These are phyloP conservation scores for Ogataea hybrid DNA, from an alignment of 1,139 yeast species.

Conservation along the genomic window DNA sequence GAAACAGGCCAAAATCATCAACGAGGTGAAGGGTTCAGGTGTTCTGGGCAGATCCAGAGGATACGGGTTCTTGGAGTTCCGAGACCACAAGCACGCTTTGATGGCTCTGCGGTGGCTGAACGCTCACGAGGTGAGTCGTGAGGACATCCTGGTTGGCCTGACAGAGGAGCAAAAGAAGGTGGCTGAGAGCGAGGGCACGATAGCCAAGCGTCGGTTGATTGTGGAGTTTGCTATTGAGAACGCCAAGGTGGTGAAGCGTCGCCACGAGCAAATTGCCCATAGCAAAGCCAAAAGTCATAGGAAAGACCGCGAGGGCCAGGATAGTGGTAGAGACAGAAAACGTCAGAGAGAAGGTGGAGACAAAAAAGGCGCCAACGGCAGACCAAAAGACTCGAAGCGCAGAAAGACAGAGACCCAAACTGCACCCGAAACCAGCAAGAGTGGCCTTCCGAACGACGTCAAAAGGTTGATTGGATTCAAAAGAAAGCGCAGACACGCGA, in stretches of 20 bases:
- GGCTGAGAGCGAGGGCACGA: slow-evolving; percentile 47
- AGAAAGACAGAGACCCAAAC: not conserved
- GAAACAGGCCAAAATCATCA: slow-evolving; percentile 87
- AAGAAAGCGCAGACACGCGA: slow-evolving; percentile 54
- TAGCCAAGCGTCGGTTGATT: slow-evolving; percentile 71
- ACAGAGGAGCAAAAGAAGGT: slow-evolving; percentile 64
- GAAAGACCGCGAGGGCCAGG: slow-evolving; percentile 11
- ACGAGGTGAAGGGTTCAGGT: slow-evolving; percentile 88
- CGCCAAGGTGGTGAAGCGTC: slow-evolving; percentile 87
- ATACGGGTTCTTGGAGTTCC: slow-evolving; percentile 90
- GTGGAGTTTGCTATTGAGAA: slow-evolving; percentile 97
- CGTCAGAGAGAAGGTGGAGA: not conserved
- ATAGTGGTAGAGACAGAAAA: not conserved
- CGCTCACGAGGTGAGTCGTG: slow-evolving; percentile 77
- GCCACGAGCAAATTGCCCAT: slow-evolving; percentile 62
- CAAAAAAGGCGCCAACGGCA: not conserved
- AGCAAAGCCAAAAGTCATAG: slow-evolving; percentile 22
- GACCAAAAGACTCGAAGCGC: not conserved
- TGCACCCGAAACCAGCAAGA: slow-evolving; percentile 4
- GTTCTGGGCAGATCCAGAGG: slow-evolving; percentile 93
- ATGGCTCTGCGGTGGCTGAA: slow-evolving; percentile 98
- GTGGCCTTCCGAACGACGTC: slow-evolving; percentile 42
- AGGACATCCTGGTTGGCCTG: slow-evolving; percentile 71
- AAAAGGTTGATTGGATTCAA: slow-evolving; percentile 66
- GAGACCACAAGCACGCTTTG: slow-evolving; percentile 89